phyloP scores from a whole-genome alignment of 345 rosid genomes.

The Dipteronia sinensis region DNA sequence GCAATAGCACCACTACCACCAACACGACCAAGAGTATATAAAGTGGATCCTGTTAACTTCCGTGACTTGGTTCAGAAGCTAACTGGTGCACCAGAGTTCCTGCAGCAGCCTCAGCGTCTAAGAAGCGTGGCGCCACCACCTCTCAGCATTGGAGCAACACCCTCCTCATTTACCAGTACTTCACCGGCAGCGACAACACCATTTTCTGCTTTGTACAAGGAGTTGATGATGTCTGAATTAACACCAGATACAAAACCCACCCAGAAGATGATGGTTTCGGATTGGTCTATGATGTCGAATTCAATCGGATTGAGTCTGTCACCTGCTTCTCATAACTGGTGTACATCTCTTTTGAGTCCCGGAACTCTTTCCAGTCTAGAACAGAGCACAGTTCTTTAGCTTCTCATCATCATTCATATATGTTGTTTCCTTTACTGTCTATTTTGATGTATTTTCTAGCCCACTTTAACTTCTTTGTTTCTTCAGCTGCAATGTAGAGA shows the following conservation, averaged over 20 bases:
- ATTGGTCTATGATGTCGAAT: constrained; percentile 14
- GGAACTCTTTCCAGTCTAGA: constrained; percentile 60
- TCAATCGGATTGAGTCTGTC: constrained; percentile 44
- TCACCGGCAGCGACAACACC: constrained; percentile 26
- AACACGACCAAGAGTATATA: constrained; percentile 67
- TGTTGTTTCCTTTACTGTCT: neutral
- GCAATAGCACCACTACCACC: constrained; percentile 61
- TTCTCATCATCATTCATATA: too few species aligned
- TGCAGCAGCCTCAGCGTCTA: constrained; percentile 27
- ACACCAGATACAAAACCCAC: constrained; percentile 7
- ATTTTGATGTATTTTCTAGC: neutral
- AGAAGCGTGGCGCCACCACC: constrained; percentile 52
- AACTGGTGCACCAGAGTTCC: constrained; percentile 53
- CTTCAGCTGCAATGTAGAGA: too few species aligned
- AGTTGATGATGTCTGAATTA: constrained; percentile 30
- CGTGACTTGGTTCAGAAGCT: constrained; percentile 84
- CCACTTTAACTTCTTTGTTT: neutral
- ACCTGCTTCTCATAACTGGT: constrained; percentile 57
- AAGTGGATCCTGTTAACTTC: constrained; percentile 75
- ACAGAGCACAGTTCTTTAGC: constrained; percentile 27
- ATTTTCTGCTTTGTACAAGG: constrained; percentile 31
- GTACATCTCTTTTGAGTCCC: constrained; percentile 56
- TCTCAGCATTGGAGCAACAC: constrained; percentile 23
- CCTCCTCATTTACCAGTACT: constrained; percentile 17
- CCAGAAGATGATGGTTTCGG: constrained; percentile 13